Base-by-base conservation (phyloP, 257 asterid species). In the Coffea eugenioides region DNA sequence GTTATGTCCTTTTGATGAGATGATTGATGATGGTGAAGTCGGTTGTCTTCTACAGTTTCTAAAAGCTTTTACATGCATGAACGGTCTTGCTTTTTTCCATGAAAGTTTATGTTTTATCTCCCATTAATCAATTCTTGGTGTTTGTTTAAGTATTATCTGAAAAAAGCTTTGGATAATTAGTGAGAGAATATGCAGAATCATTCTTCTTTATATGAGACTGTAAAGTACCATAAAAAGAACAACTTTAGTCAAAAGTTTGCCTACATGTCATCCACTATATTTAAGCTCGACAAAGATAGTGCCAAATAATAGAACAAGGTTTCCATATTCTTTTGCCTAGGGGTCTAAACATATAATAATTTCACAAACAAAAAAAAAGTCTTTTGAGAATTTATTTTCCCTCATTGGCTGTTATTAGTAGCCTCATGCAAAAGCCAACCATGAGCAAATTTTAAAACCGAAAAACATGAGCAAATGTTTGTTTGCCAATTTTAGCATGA, bases 161-260 rank as follows among this genome's bases (percentile, higher is more conserved):
- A 66, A 54, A 54, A 46, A 62, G 27, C 27, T 62, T 13, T 41
- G 45, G 57, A 48, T 61, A 34, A 49, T 66, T 71, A 48, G 48
- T 13, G 71, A 73, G 61, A 49, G 84, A 83, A 86, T 83, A 86
- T 86, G 66, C 85, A 78, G 27, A 77, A 64, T 59, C 75, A 84
- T 84, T 59, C 84, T 69, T 83, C 52, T 67, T 61, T 64, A 20
- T 76, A 71, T 72, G 68, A 31, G 79, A 75, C 80, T 43, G 25
- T 21, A 81, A 78, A 78, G 77, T 74, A 80, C 21, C 21, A n/a
- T 31, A 27, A 27, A 73, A 49, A 34, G 57, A 76, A 76, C 78
- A 56, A 56, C 82, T 82, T 82, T 73, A 36, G 36, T 15, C 64
- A 36, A 68, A 85, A 79, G 78, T 59, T 61, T 75, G 74, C 71